Base-by-base conservation (phyloP, 1,284 basidiomycete genomes). In the Amylostereum areolatum region DNA sequence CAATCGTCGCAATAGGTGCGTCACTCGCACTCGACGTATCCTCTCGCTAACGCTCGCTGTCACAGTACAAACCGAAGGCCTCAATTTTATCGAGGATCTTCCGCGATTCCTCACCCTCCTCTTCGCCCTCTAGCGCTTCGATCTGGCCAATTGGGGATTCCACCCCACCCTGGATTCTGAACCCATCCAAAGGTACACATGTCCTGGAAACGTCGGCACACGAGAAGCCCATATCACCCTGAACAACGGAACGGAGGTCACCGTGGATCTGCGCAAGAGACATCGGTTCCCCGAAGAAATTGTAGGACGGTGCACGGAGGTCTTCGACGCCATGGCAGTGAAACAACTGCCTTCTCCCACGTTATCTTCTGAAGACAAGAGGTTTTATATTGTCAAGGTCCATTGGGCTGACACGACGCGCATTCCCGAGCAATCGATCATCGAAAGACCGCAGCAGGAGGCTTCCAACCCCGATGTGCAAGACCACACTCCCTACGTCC, bases 61-160 rank as follows among this genome's bases (percentile, higher is more conserved):
- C 5, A 50, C 55, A 24, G 60, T 67, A 18, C 61, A 61, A 41
- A 57, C 61, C 3, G 39, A 43, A 25, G 62, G 59, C 8, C 47
- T 66, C 29, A 56, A 59, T 49, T 55, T 65, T 45, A 46, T 66
- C 29, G 39, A 55, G 27, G 59, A 67, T 34, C 58, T 69, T 25
- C 66, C 65, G 3, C 57, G 56, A 27, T 64, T 67, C 45, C 52
- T 66, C 0, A 54, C 63, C 1, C 54, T 70, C 3, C 59, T 70
- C 6, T 45, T 65, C 11, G 51, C 49, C 5, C 12, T 43, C 5
- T 28, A 43, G 30, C 41, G 41, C 6, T 43, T 43, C 2, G n/a
- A 43, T 7, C 25, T 43, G 41, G 7, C 5, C 18, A 28, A 43
- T 7, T 43, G 41, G 41, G 41, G 41, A 8, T 25, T 43, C n/a